Base-by-base conservation (phyloP, 306 rosid species). In the Sindora glabra region DNA sequence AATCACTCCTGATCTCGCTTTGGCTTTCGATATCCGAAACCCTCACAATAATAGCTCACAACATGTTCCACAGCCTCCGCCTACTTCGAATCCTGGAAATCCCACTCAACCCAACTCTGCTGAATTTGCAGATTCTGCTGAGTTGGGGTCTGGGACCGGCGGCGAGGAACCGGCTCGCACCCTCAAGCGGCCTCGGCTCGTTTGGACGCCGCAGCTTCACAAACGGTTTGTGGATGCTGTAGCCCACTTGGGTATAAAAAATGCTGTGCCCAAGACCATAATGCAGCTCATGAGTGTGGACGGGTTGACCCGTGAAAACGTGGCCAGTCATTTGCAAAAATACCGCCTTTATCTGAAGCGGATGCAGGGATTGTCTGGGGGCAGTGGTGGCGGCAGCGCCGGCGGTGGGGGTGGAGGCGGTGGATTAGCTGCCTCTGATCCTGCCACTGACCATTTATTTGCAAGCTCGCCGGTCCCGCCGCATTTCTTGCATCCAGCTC, bases 201-300 rank as follows among this genome's bases (percentile, higher is more conserved):
- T 92, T n/a, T 92, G 98, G 98, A 92, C 98, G 17, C 98, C 98
- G 0, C 96, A 92, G 61, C 96, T 92, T 63, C 98, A 92, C 73
- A 92, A 88, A 77, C 80, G 96, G 26, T 92, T 92, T 34, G 96
- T 92, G 0, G 98, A 92, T 29, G 98, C 96, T 3, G 98, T 92
- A 13, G 96, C 95, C 1, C 98, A 92, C 70, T 74, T 92, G 59
- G 98, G 98, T 29, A 88, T 88, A 24, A 88, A 91, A 73, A 92
- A 88, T 68, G 98, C 98, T 5, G 98, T 92, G 2, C 98, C 98
- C 40, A 92, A 92, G 80, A 92, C 95, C 40, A 92, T 92, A 86
- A 92, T 92, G 98, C 98, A 92, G 96, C 94, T 92, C 24, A 92
- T 92, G 98, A 88, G 95, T 61, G 96, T 92, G 4, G 98, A 92